Percentiles rank a stretch among this genome's conserved stretches.
Evolutionary conservation across 257 asterid species (phyloP).

Genomic region (Fraxinus anomala): DNA sequence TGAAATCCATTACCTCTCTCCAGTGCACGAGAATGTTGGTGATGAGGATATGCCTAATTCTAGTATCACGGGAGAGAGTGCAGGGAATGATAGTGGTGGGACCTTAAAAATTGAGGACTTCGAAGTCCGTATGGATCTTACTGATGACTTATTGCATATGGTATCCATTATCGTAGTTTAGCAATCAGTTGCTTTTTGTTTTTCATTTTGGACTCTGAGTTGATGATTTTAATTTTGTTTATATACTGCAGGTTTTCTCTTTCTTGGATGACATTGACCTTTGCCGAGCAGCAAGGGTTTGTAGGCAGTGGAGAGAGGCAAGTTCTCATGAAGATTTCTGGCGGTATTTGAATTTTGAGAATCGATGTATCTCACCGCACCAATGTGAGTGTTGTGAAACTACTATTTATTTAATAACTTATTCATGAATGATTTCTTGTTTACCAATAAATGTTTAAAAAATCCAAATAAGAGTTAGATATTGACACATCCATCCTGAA

Average conservation of each 20-base stretch:
- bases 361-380: conserved; percentile 54
- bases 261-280: conserved; percentile 88
- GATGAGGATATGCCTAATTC: conserved; percentile 40
- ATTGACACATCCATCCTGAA: not conserved
- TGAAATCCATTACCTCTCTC: conserved; percentile 39
- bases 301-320: conserved; percentile 95
- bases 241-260: conserved; percentile 66
- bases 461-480: not conserved
- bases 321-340: conserved; percentile 98
- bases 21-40: conserved; percentile 31
- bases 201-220: not conserved
- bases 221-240: conserved; percentile 14
- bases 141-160: conserved; percentile 95
- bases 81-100: conserved; percentile 38
- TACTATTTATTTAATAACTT: conserved; percentile 16
- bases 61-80: conserved; percentile 33
- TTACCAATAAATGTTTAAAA: not conserved
- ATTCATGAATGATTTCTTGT: not conserved
- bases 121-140: conserved; percentile 91
- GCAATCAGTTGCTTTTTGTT: not conserved
- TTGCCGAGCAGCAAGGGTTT: conserved; percentile 89
- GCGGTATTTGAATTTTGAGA: conserved; percentile 88
- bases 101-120: conserved; percentile 45
- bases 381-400: conserved; percentile 68
- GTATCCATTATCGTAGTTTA: conserved; percentile 37